Conservation (phyloP, 805 yeast genomes). For the Yamadazyma sp. region DNA sequence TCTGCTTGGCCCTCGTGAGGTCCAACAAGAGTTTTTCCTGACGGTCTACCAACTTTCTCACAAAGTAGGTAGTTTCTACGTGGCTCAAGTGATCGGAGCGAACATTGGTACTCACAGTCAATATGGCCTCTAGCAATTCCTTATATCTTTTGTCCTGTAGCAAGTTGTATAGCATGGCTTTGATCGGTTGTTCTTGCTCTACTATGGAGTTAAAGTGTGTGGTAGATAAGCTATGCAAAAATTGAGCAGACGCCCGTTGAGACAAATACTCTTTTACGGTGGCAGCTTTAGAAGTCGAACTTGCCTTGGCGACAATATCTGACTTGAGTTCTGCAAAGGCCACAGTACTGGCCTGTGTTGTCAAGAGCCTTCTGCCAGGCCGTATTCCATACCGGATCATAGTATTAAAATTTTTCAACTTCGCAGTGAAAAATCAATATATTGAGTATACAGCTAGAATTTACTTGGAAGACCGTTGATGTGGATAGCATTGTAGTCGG, state of each 20-base stretch:
- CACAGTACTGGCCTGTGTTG: conserved; percentile 2
- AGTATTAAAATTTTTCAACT: conserved; percentile 6
- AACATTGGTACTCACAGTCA: conserved; percentile 5
- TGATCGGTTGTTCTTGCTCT: conserved; percentile 8
- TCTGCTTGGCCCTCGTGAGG: conserved; percentile 12
- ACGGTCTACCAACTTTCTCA: conserved; percentile 19
- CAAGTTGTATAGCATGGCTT: conserved; percentile 18
- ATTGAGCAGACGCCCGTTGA: conserved; percentile 6
- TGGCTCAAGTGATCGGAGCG: conserved; percentile 14
- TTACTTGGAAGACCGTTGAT: conserved; percentile 11
- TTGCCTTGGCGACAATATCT: not conserved
- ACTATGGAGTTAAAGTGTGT: conserved; percentile 16
- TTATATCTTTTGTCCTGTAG: conserved; percentile 16
- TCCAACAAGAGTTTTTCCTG: conserved; percentile 19
- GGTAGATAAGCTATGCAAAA: conserved; percentile 16
- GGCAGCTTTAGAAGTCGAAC: not conserved
- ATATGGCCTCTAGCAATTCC: conserved; percentile 18
- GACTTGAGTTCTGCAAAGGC: not conserved
- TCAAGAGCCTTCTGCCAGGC: conserved; percentile 4
- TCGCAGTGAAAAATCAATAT: too few species aligned
- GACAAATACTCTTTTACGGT: conserved; percentile 1
- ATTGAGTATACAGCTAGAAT: conserved; percentile 3
- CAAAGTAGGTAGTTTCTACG: conserved; percentile 22
- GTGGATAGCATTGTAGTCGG: conserved; percentile 44
- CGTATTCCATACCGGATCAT: conserved; percentile 9